These are phyloP conservation scores for Fusarium proliferatum DNA, from an alignment of 2,329 filamentous ascomycete genomes.

Conservation along the genomic window DNA sequence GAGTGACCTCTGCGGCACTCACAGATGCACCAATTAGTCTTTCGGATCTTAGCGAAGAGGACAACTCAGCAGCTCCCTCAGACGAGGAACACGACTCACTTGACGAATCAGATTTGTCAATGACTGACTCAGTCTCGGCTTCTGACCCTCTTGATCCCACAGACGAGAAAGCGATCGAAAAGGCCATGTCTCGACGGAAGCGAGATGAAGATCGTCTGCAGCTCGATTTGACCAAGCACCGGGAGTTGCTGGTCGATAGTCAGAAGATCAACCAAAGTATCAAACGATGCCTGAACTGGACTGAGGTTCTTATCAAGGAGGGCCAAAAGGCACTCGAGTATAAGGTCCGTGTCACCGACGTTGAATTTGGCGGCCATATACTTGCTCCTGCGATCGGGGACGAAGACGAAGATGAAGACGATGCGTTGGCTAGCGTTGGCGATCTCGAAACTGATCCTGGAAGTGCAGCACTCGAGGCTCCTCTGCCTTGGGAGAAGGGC, in stretches of 20 bases:
- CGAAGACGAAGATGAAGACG: conserved; percentile 41
- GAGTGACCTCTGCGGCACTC: conserved; percentile 57
- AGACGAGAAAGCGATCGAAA: conserved; percentile 47
- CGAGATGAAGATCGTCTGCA: conserved; percentile 86
- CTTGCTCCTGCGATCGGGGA: conserved; percentile 75
- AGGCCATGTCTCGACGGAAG: conserved; percentile 61
- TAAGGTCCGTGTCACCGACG: conserved; percentile 79
- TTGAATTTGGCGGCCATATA: conserved; percentile 84
- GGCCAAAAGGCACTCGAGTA: conserved; percentile 90
- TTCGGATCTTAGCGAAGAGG: conserved; percentile 60
- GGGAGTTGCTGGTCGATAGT: conserved; percentile 86
- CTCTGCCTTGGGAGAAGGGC: conserved; percentile 51
- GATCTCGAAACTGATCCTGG: conserved; percentile 34
- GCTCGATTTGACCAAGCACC: conserved; percentile 87
- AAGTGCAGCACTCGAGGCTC: conserved; percentile 39
- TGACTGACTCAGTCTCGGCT: conserved; percentile 50
- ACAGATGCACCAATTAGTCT: conserved; percentile 58
- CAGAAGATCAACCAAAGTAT: conserved; percentile 97
- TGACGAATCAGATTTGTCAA: conserved; percentile 64
- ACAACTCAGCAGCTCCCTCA: conserved; percentile 46
- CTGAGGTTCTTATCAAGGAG: conserved; percentile 89
- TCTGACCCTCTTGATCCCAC: conserved; percentile 53
- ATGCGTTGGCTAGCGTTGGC: conserved; percentile 29
- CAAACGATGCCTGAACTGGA: conserved; percentile 88
- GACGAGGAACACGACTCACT: conserved; percentile 61